Evolutionary conservation across 2,329 filamentous ascomycete species (phyloP).

Genomic region (Monilinia fructicola): DNA sequence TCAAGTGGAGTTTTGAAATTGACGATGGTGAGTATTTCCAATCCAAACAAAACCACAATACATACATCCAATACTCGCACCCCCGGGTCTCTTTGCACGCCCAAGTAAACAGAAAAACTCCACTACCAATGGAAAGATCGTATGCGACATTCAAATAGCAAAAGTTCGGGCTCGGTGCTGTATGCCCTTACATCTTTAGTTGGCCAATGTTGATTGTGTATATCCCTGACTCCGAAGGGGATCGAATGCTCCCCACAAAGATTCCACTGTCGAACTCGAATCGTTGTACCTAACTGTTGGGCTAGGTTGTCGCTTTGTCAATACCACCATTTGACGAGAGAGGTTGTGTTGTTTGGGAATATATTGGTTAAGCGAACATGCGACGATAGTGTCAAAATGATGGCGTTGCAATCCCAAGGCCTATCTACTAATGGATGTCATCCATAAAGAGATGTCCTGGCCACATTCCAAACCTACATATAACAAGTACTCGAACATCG

Average conservation of each 20-base stretch:
- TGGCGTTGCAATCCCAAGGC: neutral
- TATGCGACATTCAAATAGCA: neutral
- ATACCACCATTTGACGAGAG: slow-evolving; percentile 11
- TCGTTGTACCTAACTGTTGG: neutral
- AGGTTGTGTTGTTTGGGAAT: neutral
- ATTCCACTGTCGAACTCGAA: slow-evolving; percentile 7
- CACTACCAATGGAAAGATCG: neutral
- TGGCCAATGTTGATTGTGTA: neutral
- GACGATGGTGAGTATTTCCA: neutral
- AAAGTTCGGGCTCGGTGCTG: slow-evolving; percentile 2
- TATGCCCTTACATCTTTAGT: neutral
- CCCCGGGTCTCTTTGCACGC: too few relatives aligned
- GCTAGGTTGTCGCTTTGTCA: slow-evolving; percentile 7
- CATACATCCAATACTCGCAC: neutral
- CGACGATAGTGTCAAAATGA: neutral
- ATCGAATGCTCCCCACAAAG: slow-evolving; percentile 16
- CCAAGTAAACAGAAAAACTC: neutral
- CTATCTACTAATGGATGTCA: neutral
- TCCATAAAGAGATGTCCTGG: neutral
- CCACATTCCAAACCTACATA: neutral
- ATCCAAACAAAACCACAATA: neutral
- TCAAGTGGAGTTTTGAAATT: neutral
- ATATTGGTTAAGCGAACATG: neutral
- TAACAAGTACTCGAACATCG: neutral
- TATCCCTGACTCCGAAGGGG: slow-evolving; percentile 8